Conservation (phyloP, 2,329 filamentous ascomycete species). For the Fusarium sp. region DNA sequence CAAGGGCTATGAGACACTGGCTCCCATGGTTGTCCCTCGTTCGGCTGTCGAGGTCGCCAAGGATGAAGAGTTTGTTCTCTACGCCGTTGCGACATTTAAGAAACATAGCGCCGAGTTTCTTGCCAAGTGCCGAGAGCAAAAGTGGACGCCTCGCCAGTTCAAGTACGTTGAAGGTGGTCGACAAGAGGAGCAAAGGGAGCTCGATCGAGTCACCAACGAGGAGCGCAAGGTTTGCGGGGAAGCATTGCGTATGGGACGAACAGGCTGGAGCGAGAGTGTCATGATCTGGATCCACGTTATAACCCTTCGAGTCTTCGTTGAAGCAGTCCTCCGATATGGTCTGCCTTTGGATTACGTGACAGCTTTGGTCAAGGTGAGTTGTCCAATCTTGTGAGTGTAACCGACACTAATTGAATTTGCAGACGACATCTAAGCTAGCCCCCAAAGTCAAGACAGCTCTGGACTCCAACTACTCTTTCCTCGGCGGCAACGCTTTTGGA, state of each 20-base stretch:
- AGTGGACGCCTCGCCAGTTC: constrained; percentile 95
- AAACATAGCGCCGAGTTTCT: constrained; percentile 89
- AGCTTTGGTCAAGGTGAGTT: constrained; percentile 82
- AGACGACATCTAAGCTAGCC: constrained; percentile 85
- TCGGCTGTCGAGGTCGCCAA: constrained; percentile 83
- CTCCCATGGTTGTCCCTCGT: constrained; percentile 92
- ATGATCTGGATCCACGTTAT: constrained; percentile 97
- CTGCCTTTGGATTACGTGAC: constrained; percentile 90
- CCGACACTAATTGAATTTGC: constrained; percentile 29
- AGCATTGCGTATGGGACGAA: constrained; percentile 84
- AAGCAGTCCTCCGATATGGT: constrained; percentile 96
- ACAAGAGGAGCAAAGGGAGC: constrained; percentile 89
- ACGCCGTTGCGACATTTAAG: constrained; percentile 92
- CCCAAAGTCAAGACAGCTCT: constrained; percentile 84
- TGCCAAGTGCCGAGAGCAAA: constrained; percentile 90
- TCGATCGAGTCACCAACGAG: constrained; percentile 83
- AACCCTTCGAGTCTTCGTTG: constrained; percentile 92
- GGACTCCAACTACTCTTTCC: constrained; percentile 87
- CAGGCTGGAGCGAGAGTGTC: constrained; percentile 95
- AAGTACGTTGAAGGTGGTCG: constrained; percentile 90
- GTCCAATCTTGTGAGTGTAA: neutral
- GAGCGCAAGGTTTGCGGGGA: constrained; percentile 95
- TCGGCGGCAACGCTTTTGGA: constrained; percentile 93
- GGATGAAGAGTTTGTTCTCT: constrained; percentile 91
- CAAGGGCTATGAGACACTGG: constrained; percentile 86